Evolutionary conservation across 1,284 basidiomycete genomes (phyloP).

Genomic region (Stereum hirsutum): DNA sequence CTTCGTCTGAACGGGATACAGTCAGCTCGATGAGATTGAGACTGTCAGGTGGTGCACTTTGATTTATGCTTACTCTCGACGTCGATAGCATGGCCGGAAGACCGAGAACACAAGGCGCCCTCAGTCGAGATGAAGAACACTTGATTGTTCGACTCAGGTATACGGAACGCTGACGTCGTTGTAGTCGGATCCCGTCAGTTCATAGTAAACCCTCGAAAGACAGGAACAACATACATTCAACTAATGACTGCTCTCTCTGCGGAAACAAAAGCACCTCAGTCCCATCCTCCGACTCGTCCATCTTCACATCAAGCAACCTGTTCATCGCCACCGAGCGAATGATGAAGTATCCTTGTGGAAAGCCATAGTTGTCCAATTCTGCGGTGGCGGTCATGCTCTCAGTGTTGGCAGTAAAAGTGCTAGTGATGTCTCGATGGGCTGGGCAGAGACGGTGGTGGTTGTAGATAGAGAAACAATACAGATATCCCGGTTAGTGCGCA

Average conservation of each 20-base stretch:
- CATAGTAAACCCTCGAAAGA: not conserved
- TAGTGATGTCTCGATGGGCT: not conserved
- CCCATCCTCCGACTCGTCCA: conserved; percentile 52
- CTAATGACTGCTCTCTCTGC: conserved; percentile 63
- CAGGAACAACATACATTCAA: conserved; percentile 42
- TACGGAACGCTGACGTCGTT: conserved; percentile 42
- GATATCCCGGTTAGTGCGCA: no score
- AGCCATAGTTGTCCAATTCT: conserved; percentile 31
- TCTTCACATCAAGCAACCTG: conserved; percentile 54
- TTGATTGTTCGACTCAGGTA: conserved; percentile 65
- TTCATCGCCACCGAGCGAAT: conserved; percentile 52
- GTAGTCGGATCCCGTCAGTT: not conserved
- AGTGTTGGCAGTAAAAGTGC: not conserved
- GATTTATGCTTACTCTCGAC: conserved; percentile 43
- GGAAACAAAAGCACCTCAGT: conserved; percentile 57
- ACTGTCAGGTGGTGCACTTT: not conserved
- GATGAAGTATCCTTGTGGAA: conserved; percentile 70
- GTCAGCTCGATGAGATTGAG: not conserved
- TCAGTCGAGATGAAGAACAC: conserved; percentile 75
- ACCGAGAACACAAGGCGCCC: conserved; percentile 65
- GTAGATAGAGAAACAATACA: no score
- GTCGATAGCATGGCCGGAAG: conserved; percentile 75
- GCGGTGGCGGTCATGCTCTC: not conserved
- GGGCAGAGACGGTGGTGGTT: not conserved
- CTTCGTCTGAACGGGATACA: conserved; percentile 34